phyloP scores from a whole-genome alignment of 257 asterid genomes.

The Solanum etuberosum region DNA sequence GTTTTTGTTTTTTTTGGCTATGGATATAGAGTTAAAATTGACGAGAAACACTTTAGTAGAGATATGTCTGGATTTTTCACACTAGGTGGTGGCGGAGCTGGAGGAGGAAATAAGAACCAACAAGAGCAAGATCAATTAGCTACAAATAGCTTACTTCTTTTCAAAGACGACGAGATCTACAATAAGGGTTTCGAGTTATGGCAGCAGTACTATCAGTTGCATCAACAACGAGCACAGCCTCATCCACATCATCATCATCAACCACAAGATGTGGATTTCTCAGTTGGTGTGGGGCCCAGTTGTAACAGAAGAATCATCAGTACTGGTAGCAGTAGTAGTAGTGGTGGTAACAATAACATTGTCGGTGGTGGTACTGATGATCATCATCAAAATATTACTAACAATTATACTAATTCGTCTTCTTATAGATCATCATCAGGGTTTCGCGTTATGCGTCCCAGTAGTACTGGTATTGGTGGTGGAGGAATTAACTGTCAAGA shows the following conservation, averaged over 20 bases:
- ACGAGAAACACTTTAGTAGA: constrained; percentile 12
- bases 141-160: constrained; percentile 29
- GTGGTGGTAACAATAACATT: constrained; percentile 3
- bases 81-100: constrained; percentile 19
- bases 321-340: constrained; percentile 8
- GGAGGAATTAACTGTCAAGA: constrained; percentile 59
- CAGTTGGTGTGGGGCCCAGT: constrained; percentile 37
- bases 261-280: constrained; percentile 24
- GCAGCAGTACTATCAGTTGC: constrained; percentile 50
- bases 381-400: not conserved
- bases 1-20: not conserved
- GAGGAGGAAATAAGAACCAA: constrained; percentile 11
- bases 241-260: constrained; percentile 10
- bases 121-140: constrained; percentile 4
- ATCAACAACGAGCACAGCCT: constrained; percentile 25
- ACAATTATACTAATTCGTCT: not conserved
- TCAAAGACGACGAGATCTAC: constrained; percentile 66
- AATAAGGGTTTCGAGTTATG: constrained; percentile 85
- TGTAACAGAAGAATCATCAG: constrained; percentile 10
- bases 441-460: constrained; percentile 31
- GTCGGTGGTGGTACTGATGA: constrained; percentile 14
- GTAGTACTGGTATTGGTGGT: not conserved
- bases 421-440: constrained; percentile 4
- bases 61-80: constrained; percentile 79
- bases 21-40: constrained; percentile 36